A percentile compares a stretch with the other conserved stretches of the same genome.
These are phyloP conservation scores for Saccharomyces hybrid DNA, from an alignment of 1,139 yeast species.

Conservation along the genomic window DNA sequence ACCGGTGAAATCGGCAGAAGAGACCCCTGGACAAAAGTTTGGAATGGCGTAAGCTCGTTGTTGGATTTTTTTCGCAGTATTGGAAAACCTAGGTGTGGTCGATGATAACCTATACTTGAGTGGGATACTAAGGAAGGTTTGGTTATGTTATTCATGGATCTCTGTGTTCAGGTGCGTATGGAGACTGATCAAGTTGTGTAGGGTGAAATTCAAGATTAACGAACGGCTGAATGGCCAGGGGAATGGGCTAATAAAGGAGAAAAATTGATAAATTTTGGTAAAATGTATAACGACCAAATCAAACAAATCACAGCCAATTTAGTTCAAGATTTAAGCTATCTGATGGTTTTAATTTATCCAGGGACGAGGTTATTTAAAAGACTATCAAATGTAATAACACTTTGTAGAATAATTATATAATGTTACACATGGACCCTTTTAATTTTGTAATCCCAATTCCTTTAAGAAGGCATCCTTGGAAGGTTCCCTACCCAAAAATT, in stretches of 20 bases:
- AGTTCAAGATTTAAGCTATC: neutral
- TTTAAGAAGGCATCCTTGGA: conserved; percentile 59
- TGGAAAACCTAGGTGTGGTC: neutral
- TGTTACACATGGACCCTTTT: neutral
- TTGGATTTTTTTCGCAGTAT: neutral
- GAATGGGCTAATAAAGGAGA: neutral
- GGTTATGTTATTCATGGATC: neutral
- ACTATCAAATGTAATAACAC: neutral
- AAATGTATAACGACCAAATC: neutral
- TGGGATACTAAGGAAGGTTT: neutral
- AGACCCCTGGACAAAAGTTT: neutral
- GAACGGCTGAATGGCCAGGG: neutral
- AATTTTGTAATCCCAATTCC: conserved; percentile 43
- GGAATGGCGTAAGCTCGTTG: neutral
- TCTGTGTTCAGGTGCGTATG: neutral
- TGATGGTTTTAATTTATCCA: conserved; percentile 1
- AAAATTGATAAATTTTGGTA: neutral
- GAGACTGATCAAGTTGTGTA: neutral
- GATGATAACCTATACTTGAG: neutral
- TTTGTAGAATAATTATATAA: neutral
- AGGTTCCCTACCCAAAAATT: conserved; percentile 70
- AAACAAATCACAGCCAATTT: neutral
- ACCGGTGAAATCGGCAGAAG: neutral
- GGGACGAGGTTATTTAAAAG: neutral
- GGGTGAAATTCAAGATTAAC: neutral